These are phyloP conservation scores for Saprolegnia diclina DNA, from an alignment of 352 stramenopile genomes.

Conservation along the genomic window DNA sequence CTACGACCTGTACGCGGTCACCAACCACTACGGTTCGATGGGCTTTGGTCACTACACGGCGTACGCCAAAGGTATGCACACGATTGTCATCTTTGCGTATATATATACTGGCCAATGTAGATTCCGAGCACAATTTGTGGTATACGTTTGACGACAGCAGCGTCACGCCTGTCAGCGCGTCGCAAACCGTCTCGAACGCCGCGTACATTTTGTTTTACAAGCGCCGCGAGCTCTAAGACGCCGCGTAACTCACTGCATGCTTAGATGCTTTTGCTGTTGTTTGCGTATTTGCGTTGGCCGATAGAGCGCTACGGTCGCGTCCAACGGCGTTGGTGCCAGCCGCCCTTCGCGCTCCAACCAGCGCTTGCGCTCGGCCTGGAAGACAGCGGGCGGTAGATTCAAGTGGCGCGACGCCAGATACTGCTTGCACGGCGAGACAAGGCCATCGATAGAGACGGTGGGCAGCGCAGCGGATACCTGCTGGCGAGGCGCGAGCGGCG, in stretches of 20 bases:
- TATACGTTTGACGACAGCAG: conserved; percentile 83
- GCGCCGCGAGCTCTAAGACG: conserved; percentile 28
- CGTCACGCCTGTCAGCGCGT: conserved; percentile 46
- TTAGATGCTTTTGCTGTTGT: neutral
- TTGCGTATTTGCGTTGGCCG: neutral
- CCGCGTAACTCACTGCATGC: neutral
- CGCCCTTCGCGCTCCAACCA: neutral
- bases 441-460: neutral
- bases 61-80: conserved; percentile 41
- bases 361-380: neutral
- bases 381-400: neutral
- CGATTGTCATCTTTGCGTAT: neutral
- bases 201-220: conserved; percentile 90
- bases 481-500: neutral
- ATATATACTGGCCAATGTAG: conserved; percentile 18
- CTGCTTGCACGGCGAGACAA: conserved; percentile 7
- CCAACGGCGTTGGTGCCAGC: neutral
- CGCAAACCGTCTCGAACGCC: conserved; percentile 69
- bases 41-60: conserved; percentile 89
- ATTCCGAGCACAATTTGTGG: conserved; percentile 55
- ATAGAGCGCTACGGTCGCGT: neutral
- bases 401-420: neutral
- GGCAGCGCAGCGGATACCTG: neutral
- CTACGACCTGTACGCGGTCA: conserved; percentile 87
- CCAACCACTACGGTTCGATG: conserved; percentile 87